A percentile compares a stretch with the other conserved stretches of the same genome.
These are phyloP conservation scores for Raddia guianensis DNA, from an alignment of 176 grass and related monocot genomes.

Conservation along the genomic window DNA sequence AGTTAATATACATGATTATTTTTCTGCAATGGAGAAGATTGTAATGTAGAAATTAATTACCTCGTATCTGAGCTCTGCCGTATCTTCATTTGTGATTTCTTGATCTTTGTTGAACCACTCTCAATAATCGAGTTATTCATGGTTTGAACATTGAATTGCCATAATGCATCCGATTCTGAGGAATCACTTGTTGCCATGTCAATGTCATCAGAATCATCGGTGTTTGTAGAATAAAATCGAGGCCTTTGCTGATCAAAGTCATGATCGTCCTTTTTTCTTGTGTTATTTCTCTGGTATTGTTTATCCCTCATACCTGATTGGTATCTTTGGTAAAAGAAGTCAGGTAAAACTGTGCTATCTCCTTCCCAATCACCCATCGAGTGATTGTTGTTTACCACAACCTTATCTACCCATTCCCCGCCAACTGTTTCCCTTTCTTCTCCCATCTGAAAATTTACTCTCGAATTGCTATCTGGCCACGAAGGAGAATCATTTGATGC, in stretches of 20 bases:
- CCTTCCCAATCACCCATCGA: conserved; percentile 76
- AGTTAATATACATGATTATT: conserved; percentile 15
- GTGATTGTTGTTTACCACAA: conserved; percentile 80
- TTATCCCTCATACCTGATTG: conserved; percentile 59
- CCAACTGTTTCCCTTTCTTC: conserved; percentile 77
- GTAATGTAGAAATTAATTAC: conserved; percentile 41
- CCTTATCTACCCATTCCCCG: conserved; percentile 93
- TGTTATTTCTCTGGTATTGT: conserved; percentile 50
- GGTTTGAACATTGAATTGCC: conserved; percentile 88
- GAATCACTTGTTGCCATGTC: conserved; percentile 99
- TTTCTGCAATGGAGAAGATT: not conserved
- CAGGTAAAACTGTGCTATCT: conserved; percentile 67
- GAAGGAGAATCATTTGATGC: conserved; percentile 70
- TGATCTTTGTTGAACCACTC: conserved; percentile 76
- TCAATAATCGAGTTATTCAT: conserved; percentile 56
- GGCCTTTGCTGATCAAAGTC: conserved; percentile 65
- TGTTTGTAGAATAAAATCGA: conserved; percentile 72
- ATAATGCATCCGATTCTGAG: conserved; percentile 92
- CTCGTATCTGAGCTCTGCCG: conserved; percentile 74
- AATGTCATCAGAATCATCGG: conserved; percentile 92
- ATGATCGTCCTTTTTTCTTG: conserved; percentile 56
- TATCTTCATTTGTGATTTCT: conserved; percentile 78
- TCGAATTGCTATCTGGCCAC: conserved; percentile 72
- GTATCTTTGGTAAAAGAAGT: conserved; percentile 89
- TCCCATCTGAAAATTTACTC: conserved; percentile 69